Percentiles rank a stretch among this genome's conserved stretches.
Conservation (phyloP, 495 filamentous ascomycete species). For the Thozetella sp. region DNA sequence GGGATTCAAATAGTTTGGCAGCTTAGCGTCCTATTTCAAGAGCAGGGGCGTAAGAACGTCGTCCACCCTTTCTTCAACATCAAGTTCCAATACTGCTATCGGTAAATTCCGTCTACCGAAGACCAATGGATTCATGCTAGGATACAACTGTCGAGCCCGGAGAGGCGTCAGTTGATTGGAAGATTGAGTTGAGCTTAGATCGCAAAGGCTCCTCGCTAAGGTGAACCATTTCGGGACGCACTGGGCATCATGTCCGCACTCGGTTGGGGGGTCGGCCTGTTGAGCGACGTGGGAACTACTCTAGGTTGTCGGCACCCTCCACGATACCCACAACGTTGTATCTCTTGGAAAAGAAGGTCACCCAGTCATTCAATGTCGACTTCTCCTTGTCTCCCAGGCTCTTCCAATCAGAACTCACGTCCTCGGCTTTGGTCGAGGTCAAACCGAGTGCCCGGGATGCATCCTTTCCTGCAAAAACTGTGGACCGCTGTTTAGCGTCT, state of each 20-base stretch:
- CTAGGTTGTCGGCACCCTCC: constrained; percentile 54
- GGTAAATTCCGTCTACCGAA: no score
- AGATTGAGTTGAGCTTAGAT: background rate
- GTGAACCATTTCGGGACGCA: background rate
- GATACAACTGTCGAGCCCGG: background rate
- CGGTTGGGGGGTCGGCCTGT: no score
- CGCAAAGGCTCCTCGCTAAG: background rate
- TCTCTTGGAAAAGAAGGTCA: constrained; percentile 91
- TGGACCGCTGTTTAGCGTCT: background rate
- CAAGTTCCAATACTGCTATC: no score
- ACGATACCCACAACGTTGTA: constrained; percentile 92
- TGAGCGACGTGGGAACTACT: constrained; percentile 12
- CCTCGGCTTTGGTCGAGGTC: constrained; percentile 84
- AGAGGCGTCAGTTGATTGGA: background rate
- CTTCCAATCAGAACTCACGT: constrained; percentile 82
- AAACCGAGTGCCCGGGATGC: constrained; percentile 84
- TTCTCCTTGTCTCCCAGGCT: constrained; percentile 89
- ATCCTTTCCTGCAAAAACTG: constrained; percentile 96
- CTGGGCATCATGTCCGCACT: no score
- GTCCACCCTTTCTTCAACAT: no score
- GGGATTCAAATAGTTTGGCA: no score
- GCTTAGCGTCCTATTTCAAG: no score
- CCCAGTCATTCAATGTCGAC: constrained; percentile 84
- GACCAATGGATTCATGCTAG: no score
- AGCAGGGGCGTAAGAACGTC: no score